Evolutionary conservation across 306 rosid species (phyloP).

Genomic region (Astragalus membranaceus): DNA sequence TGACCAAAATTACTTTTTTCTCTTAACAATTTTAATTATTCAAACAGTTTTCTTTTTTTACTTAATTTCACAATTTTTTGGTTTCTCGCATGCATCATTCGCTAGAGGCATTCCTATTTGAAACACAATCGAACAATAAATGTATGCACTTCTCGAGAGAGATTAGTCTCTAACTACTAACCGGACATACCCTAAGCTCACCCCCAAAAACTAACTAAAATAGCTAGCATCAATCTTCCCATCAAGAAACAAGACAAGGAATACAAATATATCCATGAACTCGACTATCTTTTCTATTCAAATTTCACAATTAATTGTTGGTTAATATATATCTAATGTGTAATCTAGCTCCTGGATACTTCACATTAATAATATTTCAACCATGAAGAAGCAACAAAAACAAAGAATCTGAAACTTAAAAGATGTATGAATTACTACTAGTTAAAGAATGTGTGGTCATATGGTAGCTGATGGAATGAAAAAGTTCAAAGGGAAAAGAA

Average conservation of each 20-base stretch:
- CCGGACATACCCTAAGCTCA: too few relatives aligned
- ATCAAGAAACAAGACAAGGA: not conserved
- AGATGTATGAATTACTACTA: not conserved
- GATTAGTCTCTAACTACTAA: too few relatives aligned
- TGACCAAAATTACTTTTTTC: too few relatives aligned
- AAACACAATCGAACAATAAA: too few relatives aligned
- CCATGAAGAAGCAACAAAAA: not conserved
- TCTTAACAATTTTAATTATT: too few relatives aligned
- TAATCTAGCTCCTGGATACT: not conserved
- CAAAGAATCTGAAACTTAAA: not conserved
- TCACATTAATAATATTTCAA: not conserved
- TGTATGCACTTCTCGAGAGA: too few relatives aligned
- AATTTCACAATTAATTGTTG: not conserved
- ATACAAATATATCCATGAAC: not conserved
- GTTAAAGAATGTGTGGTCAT: constrained; percentile 12
- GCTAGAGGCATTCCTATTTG: too few relatives aligned
- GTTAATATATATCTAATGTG: not conserved
- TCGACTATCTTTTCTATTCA: not conserved
- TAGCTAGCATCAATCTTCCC: not conserved
- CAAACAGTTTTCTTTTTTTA: too few relatives aligned
- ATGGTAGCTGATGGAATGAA: not conserved
- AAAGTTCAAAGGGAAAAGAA: not conserved
- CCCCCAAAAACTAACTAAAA: too few relatives aligned
- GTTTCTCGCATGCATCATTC: too few relatives aligned
- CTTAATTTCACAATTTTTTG: too few relatives aligned